A percentile compares a stretch with the other conserved stretches of the same genome.
phyloP scores from a whole-genome alignment of 2,329 filamentous ascomycete species.

The Scedosporium dehoogii region DNA sequence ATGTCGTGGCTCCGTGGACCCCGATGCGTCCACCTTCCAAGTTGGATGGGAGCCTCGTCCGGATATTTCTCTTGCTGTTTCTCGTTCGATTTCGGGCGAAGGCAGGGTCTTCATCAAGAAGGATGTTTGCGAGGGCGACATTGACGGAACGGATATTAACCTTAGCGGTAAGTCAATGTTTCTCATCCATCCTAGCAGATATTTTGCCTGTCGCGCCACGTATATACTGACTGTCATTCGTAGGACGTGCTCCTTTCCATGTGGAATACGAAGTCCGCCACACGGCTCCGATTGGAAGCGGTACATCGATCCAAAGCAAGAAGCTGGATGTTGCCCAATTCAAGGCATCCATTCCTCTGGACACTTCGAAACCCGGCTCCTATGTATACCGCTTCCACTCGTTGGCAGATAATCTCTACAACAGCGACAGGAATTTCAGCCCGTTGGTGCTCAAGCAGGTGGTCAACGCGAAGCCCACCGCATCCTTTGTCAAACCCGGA shows the following conservation, averaged over 20 bases:
- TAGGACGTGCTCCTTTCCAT: constrained; percentile 70
- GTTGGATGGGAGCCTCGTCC: constrained; percentile 83
- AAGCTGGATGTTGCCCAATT: constrained; percentile 68
- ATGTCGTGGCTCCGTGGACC: constrained; percentile 74
- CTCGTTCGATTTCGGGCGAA: constrained; percentile 45
- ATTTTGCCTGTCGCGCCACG: neutral
- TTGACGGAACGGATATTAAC: constrained; percentile 75
- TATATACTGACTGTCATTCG: constrained; percentile 18
- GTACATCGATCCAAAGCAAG: constrained; percentile 56
- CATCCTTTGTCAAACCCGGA: constrained; percentile 72
- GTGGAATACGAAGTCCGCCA: constrained; percentile 73
- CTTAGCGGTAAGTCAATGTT: constrained; percentile 53
- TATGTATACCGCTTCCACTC: constrained; percentile 82
- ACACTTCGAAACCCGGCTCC: constrained; percentile 70
- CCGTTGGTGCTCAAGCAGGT: constrained; percentile 68
- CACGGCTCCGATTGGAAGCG: constrained; percentile 57
- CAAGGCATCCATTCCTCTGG: constrained; percentile 71
- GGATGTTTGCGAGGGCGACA: constrained; percentile 87
- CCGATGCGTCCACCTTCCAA: constrained; percentile 62
- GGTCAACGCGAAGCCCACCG: constrained; percentile 75
- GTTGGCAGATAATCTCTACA: constrained; percentile 78
- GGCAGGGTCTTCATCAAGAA: constrained; percentile 57
- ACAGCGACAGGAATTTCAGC: constrained; percentile 56
- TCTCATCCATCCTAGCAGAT: neutral
- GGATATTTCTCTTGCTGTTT: constrained; percentile 54